Base-by-base conservation (phyloP, 169 alveolate species). In the Cryptosporidium viatorum region DNA sequence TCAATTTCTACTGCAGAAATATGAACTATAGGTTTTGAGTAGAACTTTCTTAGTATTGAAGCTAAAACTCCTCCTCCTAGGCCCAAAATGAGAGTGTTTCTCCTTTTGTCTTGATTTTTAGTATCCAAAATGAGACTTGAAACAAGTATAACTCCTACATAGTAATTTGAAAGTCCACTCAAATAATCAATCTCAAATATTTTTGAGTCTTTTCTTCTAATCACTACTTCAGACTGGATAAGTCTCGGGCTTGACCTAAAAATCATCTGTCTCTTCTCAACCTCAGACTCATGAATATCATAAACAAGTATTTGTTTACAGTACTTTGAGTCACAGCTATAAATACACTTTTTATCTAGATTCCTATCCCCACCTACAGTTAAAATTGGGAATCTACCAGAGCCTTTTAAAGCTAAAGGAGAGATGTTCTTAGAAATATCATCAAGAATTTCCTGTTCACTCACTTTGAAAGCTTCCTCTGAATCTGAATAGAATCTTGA, bases 31-130 rank as follows among this genome's bases (percentile, higher is more conserved):
- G 69, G 10, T 33, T 10, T 35, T 43, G 69, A 21, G 21, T 80
- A 67, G 16, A 80, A 29, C 37, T 39, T 59, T 10, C 75, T 41
- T 21, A 80, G 23, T 60, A 62, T 52, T 14, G 80, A 60, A 16
- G 89, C 74, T 16, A 80, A 31, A 1, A 80, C 51, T 16, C 89
- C 89, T 16, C 89, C 89, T 8, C 89, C 89, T 31, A 80, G 69
- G 7, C 89, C 89, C 9, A 80, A 67, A 62, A 80, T 80, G 12
- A 80, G 45, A 12, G 39, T 16, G n/a, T 80, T 65, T 16, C 14
- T 33, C 9, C 6, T 48, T 18, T 10, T 41, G 7, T 23, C 26
- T n/a, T 48, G 85, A 35, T 10, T 35, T 31, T 55, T 50, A 10
- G 33, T 29, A 10, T 31, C 50, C 16, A 73, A 35, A 35, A 73